Evolutionary conservation across 257 asterid genomes (phyloP).

Genomic region (Solanum rostratum): DNA sequence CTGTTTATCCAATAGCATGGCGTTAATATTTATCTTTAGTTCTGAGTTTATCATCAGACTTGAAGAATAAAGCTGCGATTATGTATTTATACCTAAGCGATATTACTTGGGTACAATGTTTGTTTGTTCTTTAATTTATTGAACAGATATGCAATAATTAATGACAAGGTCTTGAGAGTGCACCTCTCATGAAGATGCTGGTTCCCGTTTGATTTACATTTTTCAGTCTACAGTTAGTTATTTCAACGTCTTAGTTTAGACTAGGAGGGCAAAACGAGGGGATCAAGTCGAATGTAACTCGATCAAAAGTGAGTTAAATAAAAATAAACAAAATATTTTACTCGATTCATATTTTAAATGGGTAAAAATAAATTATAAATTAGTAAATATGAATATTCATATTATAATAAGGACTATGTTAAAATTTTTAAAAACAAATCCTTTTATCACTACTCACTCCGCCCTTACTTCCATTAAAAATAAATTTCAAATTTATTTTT

Average conservation of each 20-base stretch:
- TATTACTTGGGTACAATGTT: neutral
- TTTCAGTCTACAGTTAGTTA: neutral
- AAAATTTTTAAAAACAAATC: too few species aligned
- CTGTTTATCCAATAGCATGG: conserved; percentile 7
- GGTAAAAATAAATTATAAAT: too few species aligned
- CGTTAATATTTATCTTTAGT: neutral
- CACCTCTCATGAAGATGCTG: neutral
- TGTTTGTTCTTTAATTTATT: neutral
- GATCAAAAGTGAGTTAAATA: too few species aligned
- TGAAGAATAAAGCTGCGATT: neutral
- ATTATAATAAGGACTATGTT: too few species aligned
- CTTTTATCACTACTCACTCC: too few species aligned
- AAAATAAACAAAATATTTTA: too few species aligned
- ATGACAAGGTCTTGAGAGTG: neutral
- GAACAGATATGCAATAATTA: neutral
- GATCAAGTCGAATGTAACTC: too few species aligned
- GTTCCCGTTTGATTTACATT: neutral
- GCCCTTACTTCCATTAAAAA: too few species aligned
- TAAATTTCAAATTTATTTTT: too few species aligned
- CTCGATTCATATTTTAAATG: too few species aligned
- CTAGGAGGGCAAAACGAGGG: neutral
- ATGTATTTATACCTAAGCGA: neutral
- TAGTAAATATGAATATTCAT: too few species aligned
- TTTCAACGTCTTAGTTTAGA: neutral
- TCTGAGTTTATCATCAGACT: neutral